Conservation (phyloP, 1,284 basidiomycete species). For the Chondrostereum purpureum region DNA sequence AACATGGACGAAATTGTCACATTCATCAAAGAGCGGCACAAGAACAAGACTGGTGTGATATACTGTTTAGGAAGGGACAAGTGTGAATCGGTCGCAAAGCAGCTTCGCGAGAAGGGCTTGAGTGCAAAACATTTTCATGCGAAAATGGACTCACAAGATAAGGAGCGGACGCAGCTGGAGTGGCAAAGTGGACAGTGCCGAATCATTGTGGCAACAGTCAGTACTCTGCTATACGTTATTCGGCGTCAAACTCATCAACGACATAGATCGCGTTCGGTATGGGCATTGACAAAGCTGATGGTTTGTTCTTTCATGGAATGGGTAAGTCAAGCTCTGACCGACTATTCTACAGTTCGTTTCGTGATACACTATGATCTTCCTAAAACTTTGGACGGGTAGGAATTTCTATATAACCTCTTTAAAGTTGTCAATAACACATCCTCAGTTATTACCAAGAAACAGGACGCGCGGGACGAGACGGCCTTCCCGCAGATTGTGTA, state of each 20-base stretch:
- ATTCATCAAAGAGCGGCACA: constrained; percentile 62
- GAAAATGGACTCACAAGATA: constrained; percentile 61
- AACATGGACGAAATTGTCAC: constrained; percentile 62
- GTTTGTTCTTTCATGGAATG: constrained; percentile 16
- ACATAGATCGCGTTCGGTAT: constrained; percentile 86
- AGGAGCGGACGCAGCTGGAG: constrained; percentile 55
- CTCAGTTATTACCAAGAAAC: constrained; percentile 45
- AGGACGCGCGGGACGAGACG: constrained; percentile 44
- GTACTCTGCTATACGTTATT: constrained; percentile 17
- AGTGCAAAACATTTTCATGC: constrained; percentile 86
- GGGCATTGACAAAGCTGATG: constrained; percentile 51
- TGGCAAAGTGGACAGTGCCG: constrained; percentile 75
- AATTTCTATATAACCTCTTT: background rate
- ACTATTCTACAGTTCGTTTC: constrained; percentile 43
- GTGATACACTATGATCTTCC: constrained; percentile 42
- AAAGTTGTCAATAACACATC: background rate
- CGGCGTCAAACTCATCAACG: constrained; percentile 7
- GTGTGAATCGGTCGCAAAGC: constrained; percentile 77
- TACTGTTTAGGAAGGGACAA: constrained; percentile 72
- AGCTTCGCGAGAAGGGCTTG: constrained; percentile 54
- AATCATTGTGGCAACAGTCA: constrained; percentile 88
- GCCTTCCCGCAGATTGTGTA: constrained; percentile 36
- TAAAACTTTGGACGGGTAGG: constrained; percentile 37
- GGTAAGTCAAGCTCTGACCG: constrained; percentile 2
- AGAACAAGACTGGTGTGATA: constrained; percentile 74